Evolutionary conservation across 2,329 filamentous ascomycete genomes (phyloP).

Genomic region (Fusarium sp.): DNA sequence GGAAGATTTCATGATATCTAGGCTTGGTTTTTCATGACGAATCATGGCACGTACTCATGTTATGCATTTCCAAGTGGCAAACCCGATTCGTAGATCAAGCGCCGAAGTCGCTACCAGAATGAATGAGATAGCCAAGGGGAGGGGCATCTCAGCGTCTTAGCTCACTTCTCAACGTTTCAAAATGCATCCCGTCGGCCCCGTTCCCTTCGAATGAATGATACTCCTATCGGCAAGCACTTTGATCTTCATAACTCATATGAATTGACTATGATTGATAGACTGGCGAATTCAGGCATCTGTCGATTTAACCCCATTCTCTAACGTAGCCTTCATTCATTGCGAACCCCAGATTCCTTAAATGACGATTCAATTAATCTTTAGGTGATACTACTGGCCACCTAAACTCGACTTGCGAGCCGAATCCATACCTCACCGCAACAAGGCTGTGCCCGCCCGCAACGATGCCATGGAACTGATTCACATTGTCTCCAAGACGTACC

Average conservation of each 20-base stretch:
- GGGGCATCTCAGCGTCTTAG: background rate
- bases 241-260: background rate
- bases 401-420: background rate
- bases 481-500: constrained; percentile 16
- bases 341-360: too few relatives aligned
- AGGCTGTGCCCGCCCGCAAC: background rate
- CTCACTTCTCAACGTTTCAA: background rate
- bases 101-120: background rate
- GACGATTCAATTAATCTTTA: background rate
- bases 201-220: background rate
- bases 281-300: background rate
- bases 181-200: background rate
- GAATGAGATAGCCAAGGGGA: background rate
- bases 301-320: background rate
- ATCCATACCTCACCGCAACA: background rate
- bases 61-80: background rate
- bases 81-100: background rate
- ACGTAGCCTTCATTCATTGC: background rate
- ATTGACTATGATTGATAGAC: background rate
- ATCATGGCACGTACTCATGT: background rate
- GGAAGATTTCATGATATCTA: background rate
- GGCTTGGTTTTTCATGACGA: background rate
- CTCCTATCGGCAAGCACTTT: background rate
- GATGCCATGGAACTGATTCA: background rate
- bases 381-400: background rate